A percentile compares a stretch with the other conserved stretches of the same genome.
These are phyloP conservation scores for Pseudopithomyces maydicus DNA, from an alignment of 2,329 filamentous ascomycete species.

Conservation along the genomic window DNA sequence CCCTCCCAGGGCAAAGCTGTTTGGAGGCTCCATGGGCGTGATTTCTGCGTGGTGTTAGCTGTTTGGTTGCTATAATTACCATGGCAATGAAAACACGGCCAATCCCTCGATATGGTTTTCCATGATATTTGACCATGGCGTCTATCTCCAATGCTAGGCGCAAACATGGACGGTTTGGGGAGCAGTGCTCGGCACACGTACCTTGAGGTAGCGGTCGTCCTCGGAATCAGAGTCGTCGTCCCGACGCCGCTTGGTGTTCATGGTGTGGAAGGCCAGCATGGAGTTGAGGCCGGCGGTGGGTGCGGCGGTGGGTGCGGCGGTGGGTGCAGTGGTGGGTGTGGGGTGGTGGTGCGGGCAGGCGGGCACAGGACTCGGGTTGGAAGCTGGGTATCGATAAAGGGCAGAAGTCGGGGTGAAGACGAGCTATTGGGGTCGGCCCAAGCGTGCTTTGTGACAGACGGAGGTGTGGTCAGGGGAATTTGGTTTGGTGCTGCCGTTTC, in stretches of 20 bases:
- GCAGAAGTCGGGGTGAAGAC: slow-evolving; percentile 16
- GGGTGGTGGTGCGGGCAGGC: slow-evolving; percentile 20
- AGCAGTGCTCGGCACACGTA: slow-evolving; percentile 13
- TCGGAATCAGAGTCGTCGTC: slow-evolving; percentile 42
- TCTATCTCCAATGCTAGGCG: too few relatives aligned
- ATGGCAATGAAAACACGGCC: too few relatives aligned
- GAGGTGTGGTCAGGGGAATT: slow-evolving; percentile 37
- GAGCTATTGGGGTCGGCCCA: slow-evolving; percentile 16
- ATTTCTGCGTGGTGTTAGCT: slow-evolving; percentile 27
- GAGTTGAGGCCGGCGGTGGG: slow-evolving; percentile 6
- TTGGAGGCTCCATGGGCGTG: slow-evolving; percentile 31
- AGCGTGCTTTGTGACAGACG: slow-evolving; percentile 30
- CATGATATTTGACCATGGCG: too few relatives aligned
- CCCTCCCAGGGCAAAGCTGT: slow-evolving; percentile 16
- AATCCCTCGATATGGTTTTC: too few relatives aligned
- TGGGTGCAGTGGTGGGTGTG: slow-evolving; percentile 3
- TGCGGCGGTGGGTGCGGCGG: too few relatives aligned
- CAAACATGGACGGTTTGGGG: too few relatives aligned
- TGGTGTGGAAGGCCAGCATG: slow-evolving; percentile 40
- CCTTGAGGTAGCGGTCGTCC: slow-evolving; percentile 38
- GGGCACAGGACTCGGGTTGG: slow-evolving; percentile 4
- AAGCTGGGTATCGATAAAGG: slow-evolving; percentile 15
- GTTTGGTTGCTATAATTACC: not conserved
- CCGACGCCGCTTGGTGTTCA: slow-evolving; percentile 36
- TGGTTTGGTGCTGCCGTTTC: slow-evolving; percentile 34